Base-by-base conservation (phyloP, 306 rosid genomes). In the Rosa lucieae region DNA sequence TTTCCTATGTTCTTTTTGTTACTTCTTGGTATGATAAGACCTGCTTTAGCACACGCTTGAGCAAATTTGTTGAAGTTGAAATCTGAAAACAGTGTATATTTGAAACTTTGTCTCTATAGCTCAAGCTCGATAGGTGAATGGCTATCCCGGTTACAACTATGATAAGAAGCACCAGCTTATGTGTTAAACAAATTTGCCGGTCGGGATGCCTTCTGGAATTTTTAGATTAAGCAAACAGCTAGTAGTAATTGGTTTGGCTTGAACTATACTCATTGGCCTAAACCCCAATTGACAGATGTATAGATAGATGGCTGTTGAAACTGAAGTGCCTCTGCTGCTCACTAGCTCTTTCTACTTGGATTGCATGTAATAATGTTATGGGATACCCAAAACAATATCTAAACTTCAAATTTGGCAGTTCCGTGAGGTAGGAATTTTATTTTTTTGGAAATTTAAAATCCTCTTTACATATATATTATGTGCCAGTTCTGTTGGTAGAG, bases 401-500 rank as follows among this genome's bases (percentile, higher is more conserved):
- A 12, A 29, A 32, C n/a, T 65, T 11, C n/a, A 35, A 32, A 32
- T 14, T 39, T 65, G 44, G 69, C 39, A 32, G 69, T 32, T 32
- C 5, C 32, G 3, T 32, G 39, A 13, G 2, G 11, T 39, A 17
- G 71, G 48, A 67, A 67, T 40, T 67, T 67, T 3, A 67, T 37
- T 18, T 55, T 66, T 39, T 5, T 17, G 13, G 46, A 65, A 35
- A 37, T 15, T 67, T 42, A 18, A 14, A 65, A 17, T 20, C 48
- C 47, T 67, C 11, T 67, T 40, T 67, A 44, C 10, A 21, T 58
- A 8, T 7, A 17, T 66, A 9, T 67, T 1, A 39, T 39, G 29
- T 67, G 48, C 47, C 71, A 37, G 71, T 67, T 67, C 29, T 67
- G 21, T 67, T 66, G 18, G 35, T 42, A n/a, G 32, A 42, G 73